Evolutionary conservation across 2,329 filamentous ascomycete genomes (phyloP).

Genomic region (Cladorrhinum sp.): DNA sequence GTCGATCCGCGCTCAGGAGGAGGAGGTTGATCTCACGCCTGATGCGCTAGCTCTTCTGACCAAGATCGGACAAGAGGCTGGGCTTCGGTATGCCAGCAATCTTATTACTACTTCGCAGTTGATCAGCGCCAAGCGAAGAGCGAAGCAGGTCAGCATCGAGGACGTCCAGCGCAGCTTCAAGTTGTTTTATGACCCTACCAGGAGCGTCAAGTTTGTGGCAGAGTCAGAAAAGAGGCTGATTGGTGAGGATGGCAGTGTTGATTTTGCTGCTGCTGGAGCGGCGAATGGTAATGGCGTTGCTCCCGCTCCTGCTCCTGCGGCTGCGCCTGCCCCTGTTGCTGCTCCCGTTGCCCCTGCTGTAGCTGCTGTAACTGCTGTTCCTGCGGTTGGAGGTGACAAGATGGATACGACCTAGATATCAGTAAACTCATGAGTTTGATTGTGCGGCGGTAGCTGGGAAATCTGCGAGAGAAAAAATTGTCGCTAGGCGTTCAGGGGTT

Average conservation of each 20-base stretch:
- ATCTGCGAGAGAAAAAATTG: background rate
- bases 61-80: slow-evolving; percentile 91
- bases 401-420: slow-evolving; percentile 31
- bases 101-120: slow-evolving; percentile 93
- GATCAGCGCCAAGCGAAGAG: slow-evolving; percentile 78
- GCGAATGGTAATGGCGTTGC: background rate
- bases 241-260: slow-evolving; percentile 77
- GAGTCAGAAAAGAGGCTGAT: slow-evolving; percentile 93
- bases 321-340: slow-evolving; percentile 60
- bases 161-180: slow-evolving; percentile 93
- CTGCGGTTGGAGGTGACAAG: slow-evolving; percentile 18
- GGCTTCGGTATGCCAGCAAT: slow-evolving; percentile 94
- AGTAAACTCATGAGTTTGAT: background rate
- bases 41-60: slow-evolving; percentile 90
- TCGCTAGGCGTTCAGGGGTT: background rate
- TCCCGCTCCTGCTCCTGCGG: background rate
- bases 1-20: slow-evolving; percentile 87
- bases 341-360: slow-evolving; percentile 73
- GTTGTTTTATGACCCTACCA: slow-evolving; percentile 84
- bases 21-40: slow-evolving; percentile 87
- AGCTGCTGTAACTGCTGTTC: slow-evolving; percentile 59
- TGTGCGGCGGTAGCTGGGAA: background rate
- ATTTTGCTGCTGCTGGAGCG: slow-evolving; percentile 45
- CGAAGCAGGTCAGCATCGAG: slow-evolving; percentile 76
- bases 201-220: slow-evolving; percentile 86